Evolutionary conservation across 2,329 filamentous ascomycete species (phyloP), one percentile per base, ranked within the genome.

Genomic region (Trichophyton schoenleinii): DNA sequence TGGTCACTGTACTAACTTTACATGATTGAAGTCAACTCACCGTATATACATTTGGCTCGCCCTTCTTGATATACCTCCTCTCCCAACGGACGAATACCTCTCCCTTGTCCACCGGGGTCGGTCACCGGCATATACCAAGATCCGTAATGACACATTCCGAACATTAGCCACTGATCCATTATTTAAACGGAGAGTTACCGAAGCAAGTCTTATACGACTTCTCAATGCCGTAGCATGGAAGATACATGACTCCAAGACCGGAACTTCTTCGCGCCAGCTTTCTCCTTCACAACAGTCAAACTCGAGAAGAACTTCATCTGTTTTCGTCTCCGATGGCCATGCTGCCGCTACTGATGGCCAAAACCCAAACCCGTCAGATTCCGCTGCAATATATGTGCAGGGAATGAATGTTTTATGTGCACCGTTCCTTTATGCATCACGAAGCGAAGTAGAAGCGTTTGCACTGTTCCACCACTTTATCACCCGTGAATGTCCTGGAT

Each of bases 391-490:
- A 46, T 99, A 99, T 69, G 92, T 99, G 1, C 94, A 99, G 74
- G 94, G 94, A 66, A 97, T 99, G 92, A 99, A 99, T 71, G 94
- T 99, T 46, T 83, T 99, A 15, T 92, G 91, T 8, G 94, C 94
- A 0, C 94, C 94, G 0, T 96, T 99, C 70, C 80, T 99, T 53
- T 99, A 99, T 72, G 91, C 90, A 3, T 91, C 94, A 1, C 86
- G 91, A 62, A 96, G 90, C 72, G 94, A 99, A 76, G 87, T 91
- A 5, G 91, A 99, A 75, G 94, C 94, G 1, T 99, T 95, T 68
- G 87, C 89, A 3, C 87, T 91, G 1, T 96, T 99, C 69, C 86
- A 95, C 71, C 86, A 85, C 49, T 87, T 96, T 65, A 84, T 99
- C 65, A 95, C 90, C 1, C 80, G 82, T 61, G 92, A 97, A 73